A percentile compares a stretch with the other conserved stretches of the same genome.
These are phyloP conservation scores for Ochetophila trinervis DNA, from an alignment of 306 rosid species.

Conservation along the genomic window DNA sequence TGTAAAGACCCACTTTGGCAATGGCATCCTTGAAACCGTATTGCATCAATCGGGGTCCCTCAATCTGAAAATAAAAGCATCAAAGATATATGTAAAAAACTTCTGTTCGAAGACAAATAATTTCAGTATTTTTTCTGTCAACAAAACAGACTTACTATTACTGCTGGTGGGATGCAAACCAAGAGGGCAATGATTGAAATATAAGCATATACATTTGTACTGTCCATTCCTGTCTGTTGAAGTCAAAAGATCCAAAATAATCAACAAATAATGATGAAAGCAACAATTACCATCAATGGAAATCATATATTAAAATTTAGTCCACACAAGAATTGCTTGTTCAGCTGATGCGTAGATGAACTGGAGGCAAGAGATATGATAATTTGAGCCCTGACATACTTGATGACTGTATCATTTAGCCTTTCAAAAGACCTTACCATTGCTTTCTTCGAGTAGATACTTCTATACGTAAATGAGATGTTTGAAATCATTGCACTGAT, in stretches of 20 bases:
- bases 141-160: slow-evolving; percentile 59
- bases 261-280: neutral
- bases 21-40: slow-evolving; percentile 79
- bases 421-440: slow-evolving; percentile 53
- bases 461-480: slow-evolving; percentile 56
- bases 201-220: slow-evolving; percentile 90
- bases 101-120: neutral
- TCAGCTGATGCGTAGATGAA: neutral
- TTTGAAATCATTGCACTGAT: slow-evolving; percentile 63
- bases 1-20: slow-evolving; percentile 78
- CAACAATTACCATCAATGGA: neutral
- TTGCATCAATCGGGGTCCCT: slow-evolving; percentile 80
- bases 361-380: slow-evolving; percentile 3
- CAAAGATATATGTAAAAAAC: neutral
- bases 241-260: neutral
- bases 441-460: slow-evolving; percentile 86
- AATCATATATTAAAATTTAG: neutral
- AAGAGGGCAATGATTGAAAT: slow-evolving; percentile 88
- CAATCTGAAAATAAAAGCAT: slow-evolving; percentile 45
- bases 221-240: slow-evolving; percentile 93
- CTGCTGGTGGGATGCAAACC: slow-evolving; percentile 87
- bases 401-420: neutral
- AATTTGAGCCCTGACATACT: no score
- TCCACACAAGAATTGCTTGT: neutral
- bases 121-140: slow-evolving; percentile 1